These are phyloP conservation scores for Leptomonas pyrrhocoris DNA, from an alignment of 208 protist genomes.

Conservation along the genomic window DNA sequence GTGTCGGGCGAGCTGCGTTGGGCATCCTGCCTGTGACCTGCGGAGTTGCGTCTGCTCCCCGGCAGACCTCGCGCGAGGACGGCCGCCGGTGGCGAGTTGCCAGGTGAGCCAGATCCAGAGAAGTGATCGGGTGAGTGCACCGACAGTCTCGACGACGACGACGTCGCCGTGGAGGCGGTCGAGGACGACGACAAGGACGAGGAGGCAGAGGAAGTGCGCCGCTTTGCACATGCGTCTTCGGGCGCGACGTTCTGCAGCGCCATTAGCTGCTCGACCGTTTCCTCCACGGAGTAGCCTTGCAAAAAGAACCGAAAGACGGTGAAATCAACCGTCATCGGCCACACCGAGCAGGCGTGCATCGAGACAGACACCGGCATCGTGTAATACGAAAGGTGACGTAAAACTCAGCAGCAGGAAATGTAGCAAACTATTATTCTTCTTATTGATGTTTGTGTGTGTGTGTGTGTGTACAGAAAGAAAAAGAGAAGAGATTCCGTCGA, in stretches of 20 bases:
- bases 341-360: constrained; percentile 74
- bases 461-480: no score
- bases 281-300: constrained; percentile 69
- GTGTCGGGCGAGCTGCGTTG: neutral
- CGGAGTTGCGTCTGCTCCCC: neutral
- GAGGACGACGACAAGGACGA: constrained; percentile 1
- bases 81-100: neutral
- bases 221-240: neutral
- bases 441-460: neutral
- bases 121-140: neutral
- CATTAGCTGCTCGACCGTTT: constrained; percentile 67
- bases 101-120: neutral
- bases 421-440: neutral
- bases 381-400: constrained; percentile 22
- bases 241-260: constrained; percentile 16
- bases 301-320: constrained; percentile 65
- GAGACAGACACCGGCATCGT: constrained; percentile 56
- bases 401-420: neutral
- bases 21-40: neutral
- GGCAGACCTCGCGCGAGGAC: neutral
- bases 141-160: neutral
- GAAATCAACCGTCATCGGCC: constrained; percentile 78
- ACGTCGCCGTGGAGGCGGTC: neutral
- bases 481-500: no score
- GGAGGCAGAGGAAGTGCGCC: constrained; percentile 9